Evolutionary conservation across 1,139 yeast genomes (phyloP).

Genomic region (Geotrichum siamense): DNA sequence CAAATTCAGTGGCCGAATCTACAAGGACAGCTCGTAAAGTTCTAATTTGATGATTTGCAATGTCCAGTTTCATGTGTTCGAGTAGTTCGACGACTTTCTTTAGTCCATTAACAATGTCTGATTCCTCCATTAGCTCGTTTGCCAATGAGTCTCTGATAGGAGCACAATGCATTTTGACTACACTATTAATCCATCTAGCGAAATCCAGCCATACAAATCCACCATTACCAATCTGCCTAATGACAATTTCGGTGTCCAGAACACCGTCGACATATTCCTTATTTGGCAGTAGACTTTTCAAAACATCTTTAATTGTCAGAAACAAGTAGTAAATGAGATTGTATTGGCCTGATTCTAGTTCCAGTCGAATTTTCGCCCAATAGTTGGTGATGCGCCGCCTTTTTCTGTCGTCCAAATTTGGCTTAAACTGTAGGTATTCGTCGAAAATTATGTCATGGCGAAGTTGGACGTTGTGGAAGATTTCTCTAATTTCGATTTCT

Average conservation of each 20-base stretch:
- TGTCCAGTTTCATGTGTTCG: slow-evolving; percentile 95
- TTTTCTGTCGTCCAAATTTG: slow-evolving; percentile 85
- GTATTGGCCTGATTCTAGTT: slow-evolving; percentile 36
- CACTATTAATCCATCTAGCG: slow-evolving; percentile 64
- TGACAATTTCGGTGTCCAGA: slow-evolving; percentile 66
- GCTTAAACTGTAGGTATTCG: slow-evolving; percentile 87
- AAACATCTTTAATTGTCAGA: slow-evolving; percentile 68
- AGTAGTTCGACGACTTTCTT: slow-evolving; percentile 74
- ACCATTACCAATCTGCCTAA: slow-evolving; percentile 67
- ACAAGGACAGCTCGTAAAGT: slow-evolving; percentile 79
- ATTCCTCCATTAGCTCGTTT: slow-evolving; percentile 71
- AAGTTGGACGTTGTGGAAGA: slow-evolving; percentile 83
- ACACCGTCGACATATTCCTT: slow-evolving; percentile 61
- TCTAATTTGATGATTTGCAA: slow-evolving; percentile 90
- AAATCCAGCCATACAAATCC: slow-evolving; percentile 62
- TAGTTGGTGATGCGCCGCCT: slow-evolving; percentile 67
- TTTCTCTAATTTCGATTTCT: slow-evolving; percentile 84
- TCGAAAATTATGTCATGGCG: slow-evolving; percentile 91
- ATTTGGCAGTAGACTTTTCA: slow-evolving; percentile 75
- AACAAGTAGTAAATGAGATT: slow-evolving; percentile 51
- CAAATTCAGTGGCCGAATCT: slow-evolving; percentile 88
- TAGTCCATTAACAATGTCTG: slow-evolving; percentile 66
- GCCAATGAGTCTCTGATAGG: slow-evolving; percentile 95
- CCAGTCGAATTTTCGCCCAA: slow-evolving; percentile 76
- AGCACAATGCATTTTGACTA: slow-evolving; percentile 81